Evolutionary conservation across 108 stramenopile species (phyloP).

Genomic region (Pseudonitzschia multiseries): DNA sequence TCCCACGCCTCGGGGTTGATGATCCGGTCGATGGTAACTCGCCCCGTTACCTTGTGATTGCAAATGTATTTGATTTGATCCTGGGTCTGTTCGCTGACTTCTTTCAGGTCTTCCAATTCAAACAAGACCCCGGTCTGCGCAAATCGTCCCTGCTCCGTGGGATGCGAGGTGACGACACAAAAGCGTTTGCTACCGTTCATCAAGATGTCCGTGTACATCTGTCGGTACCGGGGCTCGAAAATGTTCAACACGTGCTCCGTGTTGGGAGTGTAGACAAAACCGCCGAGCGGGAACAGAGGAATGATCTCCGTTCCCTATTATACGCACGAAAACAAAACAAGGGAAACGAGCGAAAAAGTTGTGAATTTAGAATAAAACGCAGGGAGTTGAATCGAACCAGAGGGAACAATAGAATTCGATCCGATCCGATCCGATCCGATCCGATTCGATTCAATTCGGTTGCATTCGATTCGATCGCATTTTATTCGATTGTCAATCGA

Average conservation of each 20-base stretch:
- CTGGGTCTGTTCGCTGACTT: constrained; percentile 77
- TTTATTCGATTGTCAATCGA: too few species aligned
- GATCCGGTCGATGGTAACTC: constrained; percentile 69
- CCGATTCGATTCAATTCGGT: too few species aligned
- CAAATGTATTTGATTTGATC: constrained; percentile 90
- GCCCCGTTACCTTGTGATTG: constrained; percentile 78
- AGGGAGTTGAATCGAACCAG: background rate
- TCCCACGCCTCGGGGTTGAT: constrained; percentile 80
- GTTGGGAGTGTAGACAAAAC: constrained; percentile 86
- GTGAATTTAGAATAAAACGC: background rate
- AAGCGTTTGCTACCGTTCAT: constrained; percentile 87
- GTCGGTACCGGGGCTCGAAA: constrained; percentile 89
- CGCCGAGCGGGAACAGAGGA: constrained; percentile 84
- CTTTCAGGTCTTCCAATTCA: constrained; percentile 80
- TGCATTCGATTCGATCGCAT: too few species aligned
- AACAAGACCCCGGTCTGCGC: constrained; percentile 81
- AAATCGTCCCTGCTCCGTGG: constrained; percentile 70
- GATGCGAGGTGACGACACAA: constrained; percentile 76
- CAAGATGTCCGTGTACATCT: constrained; percentile 89
- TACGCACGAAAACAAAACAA: background rate
- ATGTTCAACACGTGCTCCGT: constrained; percentile 87
- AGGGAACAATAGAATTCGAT: background rate
- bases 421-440: too few species aligned
- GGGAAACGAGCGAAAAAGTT: background rate
- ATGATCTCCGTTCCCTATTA: constrained; percentile 62